Conservation (phyloP, 2,329 filamentous ascomycete species). For the Cladosporium sp. region DNA sequence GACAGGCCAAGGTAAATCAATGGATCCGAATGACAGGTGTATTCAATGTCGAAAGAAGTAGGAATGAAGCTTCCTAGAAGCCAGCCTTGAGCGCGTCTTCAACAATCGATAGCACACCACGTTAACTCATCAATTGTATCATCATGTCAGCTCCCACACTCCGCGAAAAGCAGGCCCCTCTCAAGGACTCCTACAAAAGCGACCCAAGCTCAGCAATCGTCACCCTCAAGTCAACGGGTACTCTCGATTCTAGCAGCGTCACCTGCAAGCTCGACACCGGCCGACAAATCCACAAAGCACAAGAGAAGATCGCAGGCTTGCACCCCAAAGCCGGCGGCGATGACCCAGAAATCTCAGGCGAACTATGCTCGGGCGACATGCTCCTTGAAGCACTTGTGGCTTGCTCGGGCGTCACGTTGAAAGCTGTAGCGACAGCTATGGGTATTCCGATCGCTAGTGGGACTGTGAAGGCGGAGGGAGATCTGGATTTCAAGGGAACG, state of each 20-base stretch:
- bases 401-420: slow-evolving; percentile 53
- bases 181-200: slow-evolving; percentile 48
- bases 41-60: neutral
- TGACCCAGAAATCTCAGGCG: slow-evolving; percentile 45
- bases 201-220: slow-evolving; percentile 48
- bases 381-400: slow-evolving; percentile 53
- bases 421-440: slow-evolving; percentile 52
- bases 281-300: slow-evolving; percentile 42
- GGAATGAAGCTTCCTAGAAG: neutral
- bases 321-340: slow-evolving; percentile 51
- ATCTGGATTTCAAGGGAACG: slow-evolving; percentile 52
- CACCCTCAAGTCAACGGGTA: slow-evolving; percentile 47
- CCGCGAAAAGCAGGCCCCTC: slow-evolving; percentile 50
- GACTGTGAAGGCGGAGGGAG: slow-evolving; percentile 47
- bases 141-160: slow-evolving; percentile 37
- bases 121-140: neutral
- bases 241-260: slow-evolving; percentile 47
- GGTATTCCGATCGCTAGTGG: slow-evolving; percentile 46
- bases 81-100: neutral
- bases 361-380: slow-evolving; percentile 53
- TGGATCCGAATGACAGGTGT: neutral
- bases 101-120: neutral
- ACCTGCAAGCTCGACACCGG: slow-evolving; percentile 50
- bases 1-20: neutral
- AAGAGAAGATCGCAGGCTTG: slow-evolving; percentile 47